phyloP scores from a whole-genome alignment of 495 filamentous ascomycete species.

The Penicillium ochrochloron region DNA sequence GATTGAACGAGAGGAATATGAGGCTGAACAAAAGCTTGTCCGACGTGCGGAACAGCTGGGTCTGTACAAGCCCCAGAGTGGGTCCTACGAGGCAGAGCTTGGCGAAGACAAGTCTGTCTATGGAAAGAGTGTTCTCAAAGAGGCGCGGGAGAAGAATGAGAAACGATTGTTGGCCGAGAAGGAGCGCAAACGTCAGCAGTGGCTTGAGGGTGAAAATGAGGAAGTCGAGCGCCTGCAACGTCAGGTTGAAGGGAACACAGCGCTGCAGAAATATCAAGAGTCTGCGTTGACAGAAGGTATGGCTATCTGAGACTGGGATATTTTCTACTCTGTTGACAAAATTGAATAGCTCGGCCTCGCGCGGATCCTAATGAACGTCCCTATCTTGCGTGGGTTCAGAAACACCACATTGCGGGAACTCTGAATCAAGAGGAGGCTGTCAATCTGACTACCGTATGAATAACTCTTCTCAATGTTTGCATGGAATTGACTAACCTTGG shows the following conservation, averaged over 20 bases:
- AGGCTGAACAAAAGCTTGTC: constrained; percentile 47
- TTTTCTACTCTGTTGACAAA: constrained; percentile 17
- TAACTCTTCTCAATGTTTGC: not conserved
- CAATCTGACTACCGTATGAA: constrained; percentile 43
- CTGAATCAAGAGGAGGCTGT: constrained; percentile 38
- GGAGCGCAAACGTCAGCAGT: constrained; percentile 51
- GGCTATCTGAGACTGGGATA: not conserved
- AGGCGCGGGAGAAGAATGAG: constrained; percentile 54
- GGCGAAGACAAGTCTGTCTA: constrained; percentile 46
- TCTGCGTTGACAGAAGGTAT: constrained; percentile 44
- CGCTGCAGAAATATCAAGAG: constrained; percentile 54
- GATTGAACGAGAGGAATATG: constrained; percentile 60
- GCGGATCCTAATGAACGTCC: constrained; percentile 50
- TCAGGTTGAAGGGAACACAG: constrained; percentile 49
- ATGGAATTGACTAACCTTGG: constrained; percentile 5
- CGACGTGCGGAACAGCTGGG: constrained; percentile 49
- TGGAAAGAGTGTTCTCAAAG: constrained; percentile 53
- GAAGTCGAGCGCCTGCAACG: constrained; percentile 46
- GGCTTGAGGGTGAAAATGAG: constrained; percentile 48
- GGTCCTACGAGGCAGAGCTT: constrained; percentile 47
- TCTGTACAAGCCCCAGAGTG: constrained; percentile 57
- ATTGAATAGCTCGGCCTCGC: constrained; percentile 41
- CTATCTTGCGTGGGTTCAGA: constrained; percentile 54
- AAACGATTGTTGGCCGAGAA: constrained; percentile 48
- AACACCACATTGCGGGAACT: constrained; percentile 48